These are phyloP conservation scores for Pleurotus salmoneostramineus DNA, from an alignment of 768 basidiomycete genomes.

Conservation along the genomic window DNA sequence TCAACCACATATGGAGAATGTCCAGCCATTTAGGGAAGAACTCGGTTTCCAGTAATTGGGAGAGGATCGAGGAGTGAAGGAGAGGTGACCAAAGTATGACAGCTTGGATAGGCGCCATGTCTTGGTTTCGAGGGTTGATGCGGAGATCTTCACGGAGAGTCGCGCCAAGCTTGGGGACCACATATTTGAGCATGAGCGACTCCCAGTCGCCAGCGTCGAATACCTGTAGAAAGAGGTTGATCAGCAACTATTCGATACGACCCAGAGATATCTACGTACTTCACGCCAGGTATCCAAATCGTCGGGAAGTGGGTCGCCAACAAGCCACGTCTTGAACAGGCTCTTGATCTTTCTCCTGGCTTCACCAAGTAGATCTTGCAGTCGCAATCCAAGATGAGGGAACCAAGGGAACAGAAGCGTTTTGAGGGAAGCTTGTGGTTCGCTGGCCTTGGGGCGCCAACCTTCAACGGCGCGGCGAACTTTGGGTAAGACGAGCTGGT, in stretches of 20 bases:
- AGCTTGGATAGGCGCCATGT: conserved; percentile 75
- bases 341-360: conserved; percentile 83
- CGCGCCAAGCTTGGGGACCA: conserved; percentile 88
- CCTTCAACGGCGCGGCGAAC: conserved; percentile 78
- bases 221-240: conserved; percentile 39
- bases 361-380: conserved; percentile 85
- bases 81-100: conserved; percentile 77
- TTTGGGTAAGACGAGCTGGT: conserved; percentile 94
- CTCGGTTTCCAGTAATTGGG: conserved; percentile 82
- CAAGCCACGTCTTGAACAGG: conserved; percentile 71
- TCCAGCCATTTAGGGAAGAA: conserved; percentile 99
- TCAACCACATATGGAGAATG: conserved; percentile 87
- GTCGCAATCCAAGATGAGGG: conserved; percentile 76
- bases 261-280: conserved; percentile 34
- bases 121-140: conserved; percentile 88
- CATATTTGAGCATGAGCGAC: conserved; percentile 80
- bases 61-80: conserved; percentile 72
- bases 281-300: conserved; percentile 82
- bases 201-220: conserved; percentile 88
- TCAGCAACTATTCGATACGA: conserved; percentile 1
- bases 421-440: conserved; percentile 50
- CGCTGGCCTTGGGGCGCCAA: conserved; percentile 67
- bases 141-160: conserved; percentile 81
- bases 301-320: conserved; percentile 67
- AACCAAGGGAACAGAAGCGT: conserved; percentile 94